Base-by-base conservation (phyloP, 352 stramenopile species). In the Achlya hypogyna region DNA sequence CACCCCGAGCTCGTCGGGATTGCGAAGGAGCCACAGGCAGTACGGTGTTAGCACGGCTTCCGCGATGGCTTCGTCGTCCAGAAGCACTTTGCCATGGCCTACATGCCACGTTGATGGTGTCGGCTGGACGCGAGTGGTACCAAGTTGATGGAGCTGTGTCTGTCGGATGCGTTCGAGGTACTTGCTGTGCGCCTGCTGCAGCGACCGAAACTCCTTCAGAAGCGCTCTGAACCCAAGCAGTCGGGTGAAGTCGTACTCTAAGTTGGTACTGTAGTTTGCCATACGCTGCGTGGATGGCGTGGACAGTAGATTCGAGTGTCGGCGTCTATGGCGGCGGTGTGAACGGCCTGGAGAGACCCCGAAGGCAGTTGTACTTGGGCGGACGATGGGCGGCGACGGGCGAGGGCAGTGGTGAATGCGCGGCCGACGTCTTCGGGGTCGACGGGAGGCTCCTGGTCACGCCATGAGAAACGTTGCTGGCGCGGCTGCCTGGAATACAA, bases 251-350 rank as follows among this genome's bases (percentile, higher is more conserved):
- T 18, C 5, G 10, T 52, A 51, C 54, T n/a, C 29, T 45, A 27
- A 64, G 54, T 51, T 64, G 45, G 22, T 27, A 51, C 40, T 64
- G 54, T 28, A 64, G 25, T 29, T 45, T 47, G 14, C 54, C 54
- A 27, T 64, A 64, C 35, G 34, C 23, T 22, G 35, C 32, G 54
- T 64, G 54, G 25, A 52, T 35, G 23, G 22, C 31, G 47, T 64
- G 54, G 20, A 64, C 54, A 6, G 27, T 20, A 23, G 32, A 20
- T 23, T 25, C 4, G 12, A 45, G 38, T 45, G 38, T 9, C 38
- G 38, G n/a, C 38, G 38, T 10, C 38, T 45, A 45, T 45, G n/a
- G 6, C 6, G 6, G 34, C 14, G 14, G 34, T 42, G 6, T 42
- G 6, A 14, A 16, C 14, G 6, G 6, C 6, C 6, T 42, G 34